These are phyloP conservation scores for Geosiphon pyriformis DNA, from an alignment of 192 early-diverging fungal species.

Conservation along the genomic window DNA sequence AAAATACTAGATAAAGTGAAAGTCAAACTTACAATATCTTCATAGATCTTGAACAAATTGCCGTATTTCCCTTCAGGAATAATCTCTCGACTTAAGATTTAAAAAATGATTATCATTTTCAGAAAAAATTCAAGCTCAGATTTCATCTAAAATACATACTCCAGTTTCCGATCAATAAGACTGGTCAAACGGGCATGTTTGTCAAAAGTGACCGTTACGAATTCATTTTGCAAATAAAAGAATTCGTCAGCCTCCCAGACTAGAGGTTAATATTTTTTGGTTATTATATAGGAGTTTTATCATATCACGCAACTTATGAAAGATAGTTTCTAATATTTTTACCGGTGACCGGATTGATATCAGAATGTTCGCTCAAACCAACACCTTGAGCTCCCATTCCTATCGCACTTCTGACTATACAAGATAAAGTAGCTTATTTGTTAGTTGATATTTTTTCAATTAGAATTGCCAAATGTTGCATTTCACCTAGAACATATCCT, in stretches of 20 bases:
- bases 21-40: constrained; percentile 59
- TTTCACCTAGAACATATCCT: constrained; percentile 39
- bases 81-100: constrained; percentile 41
- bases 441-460: not conserved
- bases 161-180: constrained; percentile 57
- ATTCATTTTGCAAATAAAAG: constrained; percentile 70
- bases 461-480: not conserved
- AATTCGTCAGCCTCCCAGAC: constrained; percentile 25
- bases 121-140: not conserved
- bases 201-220: constrained; percentile 68
- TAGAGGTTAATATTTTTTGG: not conserved
- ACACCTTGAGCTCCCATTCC: constrained; percentile 7
- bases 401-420: not conserved
- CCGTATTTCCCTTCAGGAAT: constrained; percentile 50
- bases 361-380: not conserved
- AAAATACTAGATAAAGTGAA: too few species aligned
- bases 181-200: constrained; percentile 65
- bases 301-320: not conserved
- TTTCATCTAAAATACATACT: constrained; percentile 30
- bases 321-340: not conserved
- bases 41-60: constrained; percentile 79
- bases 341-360: constrained; percentile 6
- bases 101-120: constrained; percentile 6
- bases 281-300: not conserved
- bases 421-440: not conserved